These are phyloP conservation scores for Trichosporon sp. DNA, from an alignment of 1,284 basidiomycete species.

Conservation along the genomic window DNA sequence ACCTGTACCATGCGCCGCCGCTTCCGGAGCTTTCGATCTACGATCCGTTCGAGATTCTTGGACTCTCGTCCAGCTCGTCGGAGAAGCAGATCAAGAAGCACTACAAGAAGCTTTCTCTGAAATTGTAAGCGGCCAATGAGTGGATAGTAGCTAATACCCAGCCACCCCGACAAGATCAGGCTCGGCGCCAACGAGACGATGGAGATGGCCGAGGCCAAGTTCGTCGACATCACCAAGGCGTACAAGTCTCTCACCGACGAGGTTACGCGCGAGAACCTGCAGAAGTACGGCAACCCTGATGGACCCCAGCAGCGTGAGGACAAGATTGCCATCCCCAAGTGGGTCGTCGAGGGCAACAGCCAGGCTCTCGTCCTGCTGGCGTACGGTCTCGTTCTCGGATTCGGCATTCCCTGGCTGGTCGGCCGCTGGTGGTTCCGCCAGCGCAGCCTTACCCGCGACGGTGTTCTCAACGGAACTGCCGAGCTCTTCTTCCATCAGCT, in stretches of 20 bases:
- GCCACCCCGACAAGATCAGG: constrained; percentile 96
- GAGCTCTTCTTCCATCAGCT: constrained; percentile 84
- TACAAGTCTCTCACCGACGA: constrained; percentile 98
- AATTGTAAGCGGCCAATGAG: constrained; percentile 60
- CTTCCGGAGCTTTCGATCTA: constrained; percentile 67
- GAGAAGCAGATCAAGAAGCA: constrained; percentile 95
- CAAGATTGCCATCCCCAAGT: constrained; percentile 92
- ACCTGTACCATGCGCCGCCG: constrained; percentile 58
- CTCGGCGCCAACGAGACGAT: constrained; percentile 76
- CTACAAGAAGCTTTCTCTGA: constrained; percentile 87
- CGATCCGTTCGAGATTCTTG: constrained; percentile 92
- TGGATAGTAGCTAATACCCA: constrained; percentile 41
- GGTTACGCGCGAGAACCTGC: constrained; percentile 84
- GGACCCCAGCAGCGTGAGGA: constrained; percentile 91
- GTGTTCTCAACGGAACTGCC: constrained; percentile 76
- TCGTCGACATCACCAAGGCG: constrained; percentile 93
- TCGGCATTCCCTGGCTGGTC: constrained; percentile 78
- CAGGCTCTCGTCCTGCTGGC: constrained; percentile 82
- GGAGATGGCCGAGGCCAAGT: constrained; percentile 81
- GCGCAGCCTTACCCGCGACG: constrained; percentile 86
- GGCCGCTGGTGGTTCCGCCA: constrained; percentile 98
- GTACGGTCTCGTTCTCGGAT: constrained; percentile 84
- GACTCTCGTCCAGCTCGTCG: constrained; percentile 63
- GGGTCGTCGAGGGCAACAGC: constrained; percentile 90
- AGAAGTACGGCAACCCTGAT: constrained; percentile 91